Base-by-base conservation (phyloP, 306 rosid genomes). In the Ceratonia siliqua region DNA sequence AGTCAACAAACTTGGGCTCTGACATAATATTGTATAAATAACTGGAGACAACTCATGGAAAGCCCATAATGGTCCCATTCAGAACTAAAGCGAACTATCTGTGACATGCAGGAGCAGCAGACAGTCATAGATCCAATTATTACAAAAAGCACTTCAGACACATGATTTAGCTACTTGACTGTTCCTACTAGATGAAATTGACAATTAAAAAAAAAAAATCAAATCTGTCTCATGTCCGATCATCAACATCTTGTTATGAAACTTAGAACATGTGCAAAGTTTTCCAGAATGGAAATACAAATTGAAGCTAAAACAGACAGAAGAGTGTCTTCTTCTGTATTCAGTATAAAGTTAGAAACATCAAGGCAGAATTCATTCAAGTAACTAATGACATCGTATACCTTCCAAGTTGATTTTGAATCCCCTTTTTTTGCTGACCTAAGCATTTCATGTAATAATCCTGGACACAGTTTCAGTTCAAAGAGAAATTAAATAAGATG, bases 341-440 rank as follows among this genome's bases (percentile, higher is more conserved):
- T 20, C 53, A 62, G 50, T 20, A 33, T 14, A 28, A 55, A 43
- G 62, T 56, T 56, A 82, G 28, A 74, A 28, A 42, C 39, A 66
- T 5, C 1, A 11, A 46, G 5, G 53, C 20, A 48, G 49, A 15
- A 53, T 78, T 53, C 33, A 43, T 43, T 32, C 58, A 62, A 50
- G 27, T 15, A 63, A 79, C 39, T 8, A 72, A 21, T 62, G 41
- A 62, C 65, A 79, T 53, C 35, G 64, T 33, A 52, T 91, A 91
- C 98, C 97, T 94, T 94, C 96, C 94, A 91, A 45, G 96, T 89
- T 55, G 94, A 83, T 81, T 86, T 90, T 73, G 96, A 94, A 86
- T 94, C 97, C 77, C 96, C 93, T 15, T 86, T 82, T 87, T 85
- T 94, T 58, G 95, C 70, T 10, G 92, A 87, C 68, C 93, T 91